These are phyloP conservation scores for Antrodiella citrinella DNA, from an alignment of 768 basidiomycete species.

Conservation along the genomic window DNA sequence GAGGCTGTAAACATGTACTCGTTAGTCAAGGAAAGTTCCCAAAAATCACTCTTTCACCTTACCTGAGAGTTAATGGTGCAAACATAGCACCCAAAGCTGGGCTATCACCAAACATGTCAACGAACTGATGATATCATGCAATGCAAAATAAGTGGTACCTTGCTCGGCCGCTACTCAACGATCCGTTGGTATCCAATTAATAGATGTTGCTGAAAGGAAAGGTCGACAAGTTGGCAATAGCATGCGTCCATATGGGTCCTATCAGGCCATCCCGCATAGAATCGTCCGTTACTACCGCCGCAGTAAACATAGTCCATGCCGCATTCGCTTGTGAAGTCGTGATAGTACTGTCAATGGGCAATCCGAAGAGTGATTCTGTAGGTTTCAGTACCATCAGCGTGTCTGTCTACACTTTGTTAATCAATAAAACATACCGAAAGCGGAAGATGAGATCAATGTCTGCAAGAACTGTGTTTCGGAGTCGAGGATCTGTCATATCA, in stretches of 20 bases:
- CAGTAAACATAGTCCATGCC: constrained; percentile 12
- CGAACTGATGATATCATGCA: not conserved
- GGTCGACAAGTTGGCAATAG: not conserved
- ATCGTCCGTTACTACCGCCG: constrained; percentile 7
- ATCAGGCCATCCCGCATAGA: constrained; percentile 6
- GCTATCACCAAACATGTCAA: not conserved
- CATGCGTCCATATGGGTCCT: not conserved
- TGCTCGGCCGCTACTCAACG: not conserved
- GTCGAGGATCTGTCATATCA: not conserved
- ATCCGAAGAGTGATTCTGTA: not conserved
- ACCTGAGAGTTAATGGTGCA: constrained; percentile 4
- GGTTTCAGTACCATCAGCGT: not conserved
- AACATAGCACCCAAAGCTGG: constrained; percentile 4
- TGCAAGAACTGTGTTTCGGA: not conserved
- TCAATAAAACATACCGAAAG: not conserved
- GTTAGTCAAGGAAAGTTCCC: no score
- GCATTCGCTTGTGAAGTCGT: not conserved
- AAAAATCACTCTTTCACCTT: no score
- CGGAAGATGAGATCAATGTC: not conserved
- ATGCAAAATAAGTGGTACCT: not conserved
- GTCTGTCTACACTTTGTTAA: not conserved
- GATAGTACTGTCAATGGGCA: not conserved
- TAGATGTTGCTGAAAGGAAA: not conserved
- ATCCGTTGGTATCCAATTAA: not conserved
- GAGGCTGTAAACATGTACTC: no score